phyloP scores from a whole-genome alignment of 2,329 filamentous ascomycete species.

The Periconia sp. region DNA sequence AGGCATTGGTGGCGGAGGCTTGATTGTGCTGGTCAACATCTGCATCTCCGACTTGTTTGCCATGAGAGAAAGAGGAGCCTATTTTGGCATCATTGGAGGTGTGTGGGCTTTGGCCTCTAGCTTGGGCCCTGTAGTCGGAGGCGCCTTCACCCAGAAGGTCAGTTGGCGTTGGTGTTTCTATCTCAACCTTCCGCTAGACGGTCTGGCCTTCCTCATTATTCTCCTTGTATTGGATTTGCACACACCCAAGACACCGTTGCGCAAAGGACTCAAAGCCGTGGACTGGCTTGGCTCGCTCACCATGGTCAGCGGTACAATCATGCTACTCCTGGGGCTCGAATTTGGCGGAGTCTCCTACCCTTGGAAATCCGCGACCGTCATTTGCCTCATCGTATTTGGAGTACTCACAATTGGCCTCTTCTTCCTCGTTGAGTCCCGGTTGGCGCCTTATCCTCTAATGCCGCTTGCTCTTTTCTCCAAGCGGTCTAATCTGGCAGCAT shows the following conservation, averaged over 20 bases:
- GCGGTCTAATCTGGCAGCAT: slow-evolving; percentile 68
- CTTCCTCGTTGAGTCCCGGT: slow-evolving; percentile 72
- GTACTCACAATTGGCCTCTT: slow-evolving; percentile 69
- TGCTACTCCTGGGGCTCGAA: slow-evolving; percentile 85
- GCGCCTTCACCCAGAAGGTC: slow-evolving; percentile 67
- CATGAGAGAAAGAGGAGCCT: slow-evolving; percentile 64
- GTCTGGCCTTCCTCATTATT: slow-evolving; percentile 61
- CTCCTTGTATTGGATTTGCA: slow-evolving; percentile 70
- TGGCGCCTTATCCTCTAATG: slow-evolving; percentile 80
- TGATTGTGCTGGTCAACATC: slow-evolving; percentile 69
- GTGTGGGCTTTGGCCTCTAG: slow-evolving; percentile 71
- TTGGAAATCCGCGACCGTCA: slow-evolving; percentile 75
- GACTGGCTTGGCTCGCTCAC: slow-evolving; percentile 70
- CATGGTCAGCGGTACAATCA: slow-evolving; percentile 79
- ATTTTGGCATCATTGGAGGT: slow-evolving; percentile 69
- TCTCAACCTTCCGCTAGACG: slow-evolving; percentile 70
- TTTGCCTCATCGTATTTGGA: slow-evolving; percentile 81
- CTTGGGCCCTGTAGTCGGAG: slow-evolving; percentile 71
- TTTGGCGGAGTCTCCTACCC: slow-evolving; percentile 78
- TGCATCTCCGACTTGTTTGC: slow-evolving; percentile 68
- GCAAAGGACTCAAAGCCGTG: slow-evolving; percentile 67
- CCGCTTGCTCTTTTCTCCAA: slow-evolving; percentile 73
- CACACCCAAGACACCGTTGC: slow-evolving; percentile 68
- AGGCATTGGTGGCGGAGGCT: slow-evolving; percentile 67
- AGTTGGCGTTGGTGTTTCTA: slow-evolving; percentile 68